phyloP scores from a whole-genome alignment of 805 yeast species.

The Candida taoyuanica region DNA sequence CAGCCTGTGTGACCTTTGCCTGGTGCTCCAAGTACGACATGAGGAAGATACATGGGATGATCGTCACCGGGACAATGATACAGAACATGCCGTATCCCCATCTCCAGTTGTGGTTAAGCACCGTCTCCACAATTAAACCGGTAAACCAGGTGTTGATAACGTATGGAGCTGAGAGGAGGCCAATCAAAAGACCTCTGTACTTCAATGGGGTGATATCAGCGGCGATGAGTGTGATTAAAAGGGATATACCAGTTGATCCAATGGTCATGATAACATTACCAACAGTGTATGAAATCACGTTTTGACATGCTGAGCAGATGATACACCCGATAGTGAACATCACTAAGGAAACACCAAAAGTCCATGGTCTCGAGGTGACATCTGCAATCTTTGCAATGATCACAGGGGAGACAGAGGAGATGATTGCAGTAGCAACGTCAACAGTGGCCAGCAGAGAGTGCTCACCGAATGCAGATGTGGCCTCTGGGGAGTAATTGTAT shows the following conservation, averaged over 20 bases:
- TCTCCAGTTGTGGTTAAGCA: conserved; percentile 40
- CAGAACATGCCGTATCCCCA: conserved; percentile 51
- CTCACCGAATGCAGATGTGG: conserved; percentile 35
- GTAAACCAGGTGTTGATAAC: conserved; percentile 39
- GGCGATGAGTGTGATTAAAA: conserved; percentile 31
- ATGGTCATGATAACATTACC: conserved; percentile 35
- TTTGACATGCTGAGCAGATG: conserved; percentile 33
- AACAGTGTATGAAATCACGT: conserved; percentile 32
- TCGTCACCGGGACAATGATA: conserved; percentile 38
- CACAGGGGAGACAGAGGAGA: conserved; percentile 35
- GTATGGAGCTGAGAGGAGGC: conserved; percentile 36
- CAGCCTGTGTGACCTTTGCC: conserved; percentile 23
- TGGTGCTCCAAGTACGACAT: conserved; percentile 32
- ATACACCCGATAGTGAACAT: conserved; percentile 34
- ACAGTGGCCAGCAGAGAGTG: conserved; percentile 38
- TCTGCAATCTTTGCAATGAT: conserved; percentile 39
- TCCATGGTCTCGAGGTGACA: conserved; percentile 36
- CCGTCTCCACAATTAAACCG: conserved; percentile 34
- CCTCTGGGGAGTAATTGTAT: conserved; percentile 33
- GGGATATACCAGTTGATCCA: conserved; percentile 35
- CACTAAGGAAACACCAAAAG: conserved; percentile 30
- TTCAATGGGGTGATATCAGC: conserved; percentile 38
- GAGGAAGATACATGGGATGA: conserved; percentile 31
- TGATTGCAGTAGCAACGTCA: conserved; percentile 35
- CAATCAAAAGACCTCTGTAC: conserved; percentile 34